phyloP scores from a whole-genome alignment of 148 eudicot species.

The Nepenthes gracilis region DNA sequence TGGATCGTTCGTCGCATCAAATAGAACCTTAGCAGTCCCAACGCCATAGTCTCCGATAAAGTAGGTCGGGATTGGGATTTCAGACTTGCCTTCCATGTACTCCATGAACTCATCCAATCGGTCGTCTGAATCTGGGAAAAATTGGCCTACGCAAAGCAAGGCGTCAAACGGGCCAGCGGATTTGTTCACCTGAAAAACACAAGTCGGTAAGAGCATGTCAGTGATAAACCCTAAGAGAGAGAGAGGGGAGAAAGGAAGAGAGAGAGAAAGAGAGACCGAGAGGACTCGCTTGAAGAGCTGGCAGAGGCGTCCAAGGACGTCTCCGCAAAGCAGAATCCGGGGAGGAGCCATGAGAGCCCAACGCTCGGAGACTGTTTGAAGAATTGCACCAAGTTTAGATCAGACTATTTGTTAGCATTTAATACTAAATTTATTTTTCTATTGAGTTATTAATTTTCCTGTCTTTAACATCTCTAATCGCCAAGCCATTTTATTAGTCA shows the following conservation, averaged over 20 bases:
- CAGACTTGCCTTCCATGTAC: conserved; percentile 53
- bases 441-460: too few species aligned
- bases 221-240: too few species aligned
- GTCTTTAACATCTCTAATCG: too few species aligned
- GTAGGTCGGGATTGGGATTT: conserved; percentile 68
- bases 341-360: conserved; percentile 46
- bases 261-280: conserved; percentile 32
- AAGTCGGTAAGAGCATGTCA: neutral
- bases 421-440: too few species aligned
- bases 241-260: neutral
- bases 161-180: conserved; percentile 95
- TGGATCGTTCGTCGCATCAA: conserved; percentile 38
- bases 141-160: conserved; percentile 86
- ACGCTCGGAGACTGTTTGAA: too few species aligned
- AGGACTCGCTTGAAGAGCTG: conserved; percentile 79
- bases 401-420: too few species aligned
- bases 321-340: conserved; percentile 78
- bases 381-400: too few species aligned
- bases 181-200: conserved; percentile 68
- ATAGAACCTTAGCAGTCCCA: conserved; percentile 52
- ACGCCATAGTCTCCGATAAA: conserved; percentile 83
- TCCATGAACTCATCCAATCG: conserved; percentile 55
- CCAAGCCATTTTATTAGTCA: too few species aligned
- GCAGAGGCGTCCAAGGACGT: conserved; percentile 72
- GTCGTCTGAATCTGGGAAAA: conserved; percentile 73